Conservation (phyloP, 1,139 yeast species). For the Yamadazyma conglobata region DNA sequence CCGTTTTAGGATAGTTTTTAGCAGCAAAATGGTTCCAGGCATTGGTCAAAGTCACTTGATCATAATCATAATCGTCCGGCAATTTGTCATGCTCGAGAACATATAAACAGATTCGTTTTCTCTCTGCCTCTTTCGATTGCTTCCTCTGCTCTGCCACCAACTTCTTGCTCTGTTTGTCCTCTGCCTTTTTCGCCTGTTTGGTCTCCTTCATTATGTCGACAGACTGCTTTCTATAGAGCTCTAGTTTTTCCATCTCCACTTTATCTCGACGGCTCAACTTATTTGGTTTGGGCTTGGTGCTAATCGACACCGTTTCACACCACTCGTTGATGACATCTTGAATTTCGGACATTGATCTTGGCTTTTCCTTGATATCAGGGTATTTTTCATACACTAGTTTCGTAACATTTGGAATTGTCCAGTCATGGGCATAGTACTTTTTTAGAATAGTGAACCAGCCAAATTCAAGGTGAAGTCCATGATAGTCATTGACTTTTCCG, state of each 20-base stretch:
- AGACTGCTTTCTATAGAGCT: slow-evolving; percentile 24
- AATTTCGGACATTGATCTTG: slow-evolving; percentile 9
- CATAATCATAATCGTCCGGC: slow-evolving; percentile 9
- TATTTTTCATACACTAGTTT: slow-evolving; percentile 10
- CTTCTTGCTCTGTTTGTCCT: slow-evolving; percentile 1
- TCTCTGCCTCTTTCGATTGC: slow-evolving; percentile 4
- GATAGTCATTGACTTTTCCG: slow-evolving; percentile 9
- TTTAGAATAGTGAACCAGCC: slow-evolving; percentile 37
- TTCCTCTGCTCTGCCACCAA: not conserved
- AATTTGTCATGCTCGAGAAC: slow-evolving; percentile 10
- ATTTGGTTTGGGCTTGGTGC: slow-evolving; percentile 18
- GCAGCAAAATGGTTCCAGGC: slow-evolving; percentile 36
- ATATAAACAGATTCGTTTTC: slow-evolving; percentile 6
- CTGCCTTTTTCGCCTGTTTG: slow-evolving; percentile 3
- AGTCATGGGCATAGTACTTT: slow-evolving; percentile 23
- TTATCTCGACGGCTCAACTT: slow-evolving; percentile 19
- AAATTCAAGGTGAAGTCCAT: slow-evolving; percentile 22
- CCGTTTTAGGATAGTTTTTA: slow-evolving; percentile 17
- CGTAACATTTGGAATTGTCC: slow-evolving; percentile 23
- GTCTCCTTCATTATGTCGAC: slow-evolving; percentile 1
- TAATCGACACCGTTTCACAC: slow-evolving; percentile 16
- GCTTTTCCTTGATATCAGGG: slow-evolving; percentile 10
- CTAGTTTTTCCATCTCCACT: slow-evolving; percentile 17
- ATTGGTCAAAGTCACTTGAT: slow-evolving; percentile 23
- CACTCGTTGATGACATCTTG: slow-evolving; percentile 25